Evolutionary conservation across 1,139 yeast genomes (phyloP), one percentile per base, ranked within the genome.

Genomic region (Magnusiomyces paraingens): DNA sequence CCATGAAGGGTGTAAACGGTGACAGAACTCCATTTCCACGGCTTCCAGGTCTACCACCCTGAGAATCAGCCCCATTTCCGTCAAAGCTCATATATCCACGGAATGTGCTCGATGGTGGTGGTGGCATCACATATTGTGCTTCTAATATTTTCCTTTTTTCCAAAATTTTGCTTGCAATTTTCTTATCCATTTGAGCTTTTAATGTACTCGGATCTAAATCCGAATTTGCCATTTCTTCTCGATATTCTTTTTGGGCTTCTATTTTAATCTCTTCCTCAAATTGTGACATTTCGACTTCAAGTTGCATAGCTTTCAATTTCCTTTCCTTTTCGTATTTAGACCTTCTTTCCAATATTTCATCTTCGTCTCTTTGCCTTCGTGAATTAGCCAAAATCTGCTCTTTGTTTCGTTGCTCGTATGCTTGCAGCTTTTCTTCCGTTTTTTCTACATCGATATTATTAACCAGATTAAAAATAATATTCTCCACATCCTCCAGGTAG

Each of bases 1-100:
- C 98, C 64, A 83, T 82, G 70, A 93, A 91, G 12, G 99, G 98
- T 2, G 98, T 90, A 68, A 91, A 93, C 29, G 98, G 98, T 2
- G 80, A 73, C 41, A 66, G 64, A 18, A 65, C 68, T 47, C 55
- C 62, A 14, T 52, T 59, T 18, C 52, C 60, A 47, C 38, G 46
- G 21, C 26, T 56, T 40, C 40, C 58, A 42, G 18, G 40, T 26
- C 46, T 53, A 50, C 40, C 43, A 44, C 52, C 52, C 35, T 40
- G 43, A 17, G 46, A 47, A 22, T 29, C 42, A 3, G 61, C 64
- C 26, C 62, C 67, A 42, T 64, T 64, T 36, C 61, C 66, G 40
- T 58, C 60, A 20, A 65, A 69, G 17, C 64, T 60, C 35, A 59
- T 60, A 10, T 56, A 58, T 46, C 64, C 53, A 61, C 49, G 20